Conservation (phyloP, 305 asterid genomes). For the Fraxinus sp. region DNA sequence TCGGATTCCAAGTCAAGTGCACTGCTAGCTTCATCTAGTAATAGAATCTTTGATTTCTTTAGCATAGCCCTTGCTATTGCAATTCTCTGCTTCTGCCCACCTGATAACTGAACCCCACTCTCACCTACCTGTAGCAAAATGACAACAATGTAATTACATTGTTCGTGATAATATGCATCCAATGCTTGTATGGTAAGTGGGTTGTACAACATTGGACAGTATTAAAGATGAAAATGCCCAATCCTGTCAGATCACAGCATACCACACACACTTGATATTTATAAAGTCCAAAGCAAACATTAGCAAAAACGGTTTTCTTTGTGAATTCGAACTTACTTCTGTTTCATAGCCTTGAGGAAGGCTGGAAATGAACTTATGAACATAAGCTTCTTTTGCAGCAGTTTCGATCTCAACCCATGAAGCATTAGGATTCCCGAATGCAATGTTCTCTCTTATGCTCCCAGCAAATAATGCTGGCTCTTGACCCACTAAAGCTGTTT, state of each 20-base stretch:
- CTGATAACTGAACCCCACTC: conserved; percentile 77
- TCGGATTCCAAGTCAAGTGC: conserved; percentile 85
- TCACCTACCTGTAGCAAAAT: conserved; percentile 62
- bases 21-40: conserved; percentile 87
- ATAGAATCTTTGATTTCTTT: conserved; percentile 59
- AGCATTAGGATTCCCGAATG: conserved; percentile 61
- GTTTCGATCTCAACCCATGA: conserved; percentile 78
- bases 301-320: not conserved
- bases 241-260: not conserved
- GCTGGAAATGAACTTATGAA: conserved; percentile 73
- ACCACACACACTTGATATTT: not conserved
- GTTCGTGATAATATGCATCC: not conserved
- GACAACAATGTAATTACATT: not conserved
- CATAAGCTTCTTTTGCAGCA: conserved; percentile 77
- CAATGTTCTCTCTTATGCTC: conserved; percentile 72
- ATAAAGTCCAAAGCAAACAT: not conserved
- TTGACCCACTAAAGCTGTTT: conserved; percentile 76
- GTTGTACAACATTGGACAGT: not conserved
- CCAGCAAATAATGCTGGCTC: conserved; percentile 83
- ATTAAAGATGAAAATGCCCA: not conserved
- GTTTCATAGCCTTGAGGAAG: conserved; percentile 90
- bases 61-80: conserved; percentile 81
- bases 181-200: not conserved
- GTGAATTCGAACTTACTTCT: conserved; percentile 43
- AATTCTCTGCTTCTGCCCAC: conserved; percentile 88